Evolutionary conservation across 2,329 filamentous ascomycete genomes (phyloP), one percentile per base, ranked within the genome.

Genomic region (Claviceps sp.): DNA sequence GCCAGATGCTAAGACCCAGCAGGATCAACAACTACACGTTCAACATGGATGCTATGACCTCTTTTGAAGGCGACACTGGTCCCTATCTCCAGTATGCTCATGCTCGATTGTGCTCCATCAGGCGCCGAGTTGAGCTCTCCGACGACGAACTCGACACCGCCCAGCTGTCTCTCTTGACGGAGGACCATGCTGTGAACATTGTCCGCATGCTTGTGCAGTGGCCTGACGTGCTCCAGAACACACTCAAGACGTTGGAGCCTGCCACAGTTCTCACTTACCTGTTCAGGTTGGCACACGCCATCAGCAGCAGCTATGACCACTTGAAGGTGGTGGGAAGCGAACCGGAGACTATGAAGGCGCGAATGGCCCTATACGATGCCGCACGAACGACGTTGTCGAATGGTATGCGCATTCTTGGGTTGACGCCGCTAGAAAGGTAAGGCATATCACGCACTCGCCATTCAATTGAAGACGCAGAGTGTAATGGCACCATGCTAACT

Each of bases 41-140:
- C 69, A 84, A 90, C 70, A 82, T 89, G 75, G 81, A 88, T 54
- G 77, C 79, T 58, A 90, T 93, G 85, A 86, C 82, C 7, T 87
- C 84, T 3, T 90, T 90, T 58, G 87, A 93, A 69, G 87, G 87
- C 43, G 87, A 91, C 66, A 93, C 87, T 2, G 88, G 88, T 7
- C 86, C 87, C 13, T 90, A 90, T 66, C 77, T 94, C 44, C 87
- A 94, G 71, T 89, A 90, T 63, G 87, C 87, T 4, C 84, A 89
- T 63, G 83, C 85, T 37, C 84, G 84, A 59, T 75, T 90, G 43
- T 77, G 73, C 65, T 81, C 79, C 5, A 85, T 84, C 60, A 74
- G 75, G 60, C 76, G 79, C 59, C 74, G 74, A 61, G 77, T 77
- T 1, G 70, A 65, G 8, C 70, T 84, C 34, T 66, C 70, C 1